phyloP scores from a whole-genome alignment of 2,329 filamentous ascomycete genomes.

The Biscogniauxia mediterranea region DNA sequence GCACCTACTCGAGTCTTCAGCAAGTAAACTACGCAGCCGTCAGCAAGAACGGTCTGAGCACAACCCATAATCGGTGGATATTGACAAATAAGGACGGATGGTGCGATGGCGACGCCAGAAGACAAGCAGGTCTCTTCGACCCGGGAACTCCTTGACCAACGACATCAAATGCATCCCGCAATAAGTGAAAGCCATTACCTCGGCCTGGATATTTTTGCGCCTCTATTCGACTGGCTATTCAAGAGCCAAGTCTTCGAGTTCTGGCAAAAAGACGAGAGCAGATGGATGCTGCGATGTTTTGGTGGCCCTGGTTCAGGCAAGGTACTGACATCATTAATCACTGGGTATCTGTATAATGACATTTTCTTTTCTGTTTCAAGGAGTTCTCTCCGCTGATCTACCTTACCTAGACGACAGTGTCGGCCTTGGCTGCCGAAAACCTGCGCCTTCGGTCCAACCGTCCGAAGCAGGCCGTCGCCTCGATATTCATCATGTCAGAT shows the following conservation, averaged over 20 bases:
- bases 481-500: neutral
- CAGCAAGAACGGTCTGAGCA: too few relatives aligned
- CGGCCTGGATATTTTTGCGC: neutral
- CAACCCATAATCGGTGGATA: neutral
- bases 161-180: neutral
- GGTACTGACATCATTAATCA: neutral
- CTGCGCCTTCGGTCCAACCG: neutral
- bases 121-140: neutral
- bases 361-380: neutral
- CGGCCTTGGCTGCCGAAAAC: neutral
- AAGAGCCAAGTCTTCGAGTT: neutral
- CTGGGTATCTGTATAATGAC: neutral
- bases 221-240: neutral
- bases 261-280: neutral
- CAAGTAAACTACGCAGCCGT: neutral
- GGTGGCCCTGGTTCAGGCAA: conserved; percentile 1
- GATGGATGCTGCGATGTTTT: neutral
- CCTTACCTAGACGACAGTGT: neutral
- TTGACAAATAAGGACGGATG: neutral
- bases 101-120: neutral
- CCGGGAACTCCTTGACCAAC: neutral
- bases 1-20: neutral
- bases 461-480: neutral
- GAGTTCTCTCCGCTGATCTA: neutral
- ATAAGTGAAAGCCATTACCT: neutral